Base-by-base conservation (phyloP, 2,329 filamentous ascomycete genomes). In the Celoporthe dispersa region DNA sequence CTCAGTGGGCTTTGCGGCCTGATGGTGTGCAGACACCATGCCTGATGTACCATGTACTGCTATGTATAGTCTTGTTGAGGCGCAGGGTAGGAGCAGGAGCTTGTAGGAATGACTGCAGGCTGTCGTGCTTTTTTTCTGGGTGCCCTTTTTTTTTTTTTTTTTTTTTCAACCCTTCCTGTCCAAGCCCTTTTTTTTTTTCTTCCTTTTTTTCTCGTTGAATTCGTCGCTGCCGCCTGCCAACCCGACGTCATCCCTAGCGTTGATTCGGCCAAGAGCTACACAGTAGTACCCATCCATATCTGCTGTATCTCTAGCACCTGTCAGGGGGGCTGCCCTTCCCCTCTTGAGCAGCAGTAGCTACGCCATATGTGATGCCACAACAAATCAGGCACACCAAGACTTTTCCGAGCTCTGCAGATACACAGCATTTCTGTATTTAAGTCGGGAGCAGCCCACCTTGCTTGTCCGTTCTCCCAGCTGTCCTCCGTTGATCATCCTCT, bases 211-310 rank as follows among this genome's bases (percentile, higher is more conserved):
- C 62, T 66, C 57, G 69, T 68, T 57, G 70, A 67, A 63, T 67
- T 64, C 67, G 51, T 69, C 59, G 67, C 62, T 69, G 64, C 63
- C 66, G 65, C 68, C n/a, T 44, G 41, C n/a, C 60, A 63, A 63
- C 39, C 35, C 71, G 69, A 69, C 69, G 69, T 72, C 71, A 71
- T 71, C 66, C 66, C 39, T 55, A 68, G 35, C 66, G 28, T 64
- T 37, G 48, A 68, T 68, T 63, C 37, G 61, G n/a, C 60, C 51
- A 31, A 64, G 62, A 57, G 67, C 61, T 68, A 44, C 22, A 35
- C 22, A 53, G 57, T 25, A 41, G 53, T 59, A 44, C 39, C 53
- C 25, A 51, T 51, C 35, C 39, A n/a, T 37, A 41, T 63, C 35
- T 51, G 8, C 12, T 48, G 44, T 68, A 60, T 63, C 60, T 44